Percentiles rank a stretch among this genome's conserved stretches.
Conservation (phyloP, 345 rosid genomes). For the Euclidium syriacum region DNA sequence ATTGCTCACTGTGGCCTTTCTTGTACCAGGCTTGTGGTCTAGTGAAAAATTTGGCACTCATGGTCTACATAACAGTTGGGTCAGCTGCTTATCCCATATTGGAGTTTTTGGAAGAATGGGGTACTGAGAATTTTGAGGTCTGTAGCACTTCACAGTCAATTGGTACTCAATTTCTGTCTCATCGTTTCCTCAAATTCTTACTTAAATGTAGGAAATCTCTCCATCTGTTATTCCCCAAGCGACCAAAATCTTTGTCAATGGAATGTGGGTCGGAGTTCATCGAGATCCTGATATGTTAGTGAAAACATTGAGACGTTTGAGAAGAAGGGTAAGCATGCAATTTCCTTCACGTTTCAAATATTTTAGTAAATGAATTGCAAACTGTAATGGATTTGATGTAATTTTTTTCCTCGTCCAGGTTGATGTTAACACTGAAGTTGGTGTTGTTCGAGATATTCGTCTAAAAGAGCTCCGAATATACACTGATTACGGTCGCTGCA, state of each 20-base stretch:
- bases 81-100: slow-evolving; percentile 91
- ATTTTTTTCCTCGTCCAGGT: slow-evolving; percentile 42
- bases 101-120: slow-evolving; percentile 97
- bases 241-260: slow-evolving; percentile 90
- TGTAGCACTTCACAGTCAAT: slow-evolving; percentile 10
- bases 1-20: not conserved
- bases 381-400: not conserved
- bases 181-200: slow-evolving; percentile 13
- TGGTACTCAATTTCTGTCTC: not conserved
- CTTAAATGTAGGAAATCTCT: slow-evolving; percentile 73
- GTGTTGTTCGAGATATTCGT: slow-evolving; percentile 94
- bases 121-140: slow-evolving; percentile 97
- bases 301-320: slow-evolving; percentile 78
- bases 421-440: slow-evolving; percentile 96
- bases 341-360: slow-evolving; percentile 5
- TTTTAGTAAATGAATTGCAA: not conserved
- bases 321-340: slow-evolving; percentile 66
- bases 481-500: slow-evolving; percentile 98
- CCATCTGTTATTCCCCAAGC: slow-evolving; percentile 95
- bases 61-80: slow-evolving; percentile 97
- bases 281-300: slow-evolving; percentile 99
- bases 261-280: slow-evolving; percentile 98
- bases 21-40: slow-evolving; percentile 86
- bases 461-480: slow-evolving; percentile 85
- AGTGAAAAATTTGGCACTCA: slow-evolving; percentile 94